phyloP scores from a whole-genome alignment of 805 yeast species.

The Wickerhamomyces tratensis region DNA sequence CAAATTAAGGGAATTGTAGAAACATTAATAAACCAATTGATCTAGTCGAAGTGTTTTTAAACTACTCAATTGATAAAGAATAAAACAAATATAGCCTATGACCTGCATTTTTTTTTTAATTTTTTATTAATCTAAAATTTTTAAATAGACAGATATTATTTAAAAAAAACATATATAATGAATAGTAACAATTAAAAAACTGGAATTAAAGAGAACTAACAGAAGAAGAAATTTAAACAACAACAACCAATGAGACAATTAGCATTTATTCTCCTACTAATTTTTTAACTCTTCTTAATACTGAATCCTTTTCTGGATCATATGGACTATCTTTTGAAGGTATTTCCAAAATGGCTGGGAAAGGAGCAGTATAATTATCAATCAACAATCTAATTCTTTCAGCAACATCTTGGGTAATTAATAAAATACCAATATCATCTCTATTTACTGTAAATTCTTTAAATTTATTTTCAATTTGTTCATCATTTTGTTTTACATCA shows the following conservation, averaged over 20 bases:
- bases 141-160: too few relatives aligned
- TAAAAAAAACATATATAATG: too few relatives aligned
- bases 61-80: too few relatives aligned
- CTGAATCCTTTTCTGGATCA: slow-evolving; percentile 94
- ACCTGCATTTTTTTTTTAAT: slow-evolving; percentile 1
- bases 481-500: slow-evolving; percentile 69
- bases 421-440: slow-evolving; percentile 84
- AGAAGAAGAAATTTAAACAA: too few relatives aligned
- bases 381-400: slow-evolving; percentile 78
- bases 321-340: slow-evolving; percentile 99
- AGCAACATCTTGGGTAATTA: slow-evolving; percentile 92
- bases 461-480: slow-evolving; percentile 67
- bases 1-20: too few relatives aligned
- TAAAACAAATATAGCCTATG: neutral
- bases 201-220: too few relatives aligned
- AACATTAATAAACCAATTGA: too few relatives aligned
- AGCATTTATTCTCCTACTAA: slow-evolving; percentile 73
- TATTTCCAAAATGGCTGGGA: slow-evolving; percentile 93
- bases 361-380: slow-evolving; percentile 80
- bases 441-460: slow-evolving; percentile 63
- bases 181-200: too few relatives aligned
- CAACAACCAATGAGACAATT: too few relatives aligned
- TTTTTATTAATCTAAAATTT: too few relatives aligned
- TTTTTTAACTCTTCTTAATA: slow-evolving; percentile 88
- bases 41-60: too few relatives aligned